Percentiles rank a stretch among this genome's conserved stretches.
Conservation (phyloP, 2,329 filamentous ascomycete species). For the Pyrenophora teres region DNA sequence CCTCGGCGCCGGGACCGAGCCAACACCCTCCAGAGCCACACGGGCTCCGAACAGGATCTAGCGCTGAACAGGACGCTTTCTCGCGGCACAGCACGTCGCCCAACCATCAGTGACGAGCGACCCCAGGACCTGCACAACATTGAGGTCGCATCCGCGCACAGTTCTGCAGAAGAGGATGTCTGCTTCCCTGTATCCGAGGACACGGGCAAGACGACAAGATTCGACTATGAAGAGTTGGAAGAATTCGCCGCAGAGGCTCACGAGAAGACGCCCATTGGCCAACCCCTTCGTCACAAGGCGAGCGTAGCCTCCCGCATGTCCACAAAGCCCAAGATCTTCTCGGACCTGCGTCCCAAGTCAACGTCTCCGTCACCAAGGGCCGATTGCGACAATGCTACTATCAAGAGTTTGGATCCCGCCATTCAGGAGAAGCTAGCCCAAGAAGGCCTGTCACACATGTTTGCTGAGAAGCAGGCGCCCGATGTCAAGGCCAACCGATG, state of each 20-base stretch:
- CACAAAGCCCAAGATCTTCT: conserved; percentile 62
- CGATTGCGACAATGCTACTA: conserved; percentile 36
- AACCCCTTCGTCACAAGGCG: conserved; percentile 47
- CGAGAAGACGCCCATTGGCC: conserved; percentile 53
- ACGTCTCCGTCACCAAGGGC: conserved; percentile 44
- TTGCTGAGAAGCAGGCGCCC: conserved; percentile 38
- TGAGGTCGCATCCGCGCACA: conserved; percentile 66
- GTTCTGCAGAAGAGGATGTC: conserved; percentile 82
- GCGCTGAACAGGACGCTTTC: conserved; percentile 74
- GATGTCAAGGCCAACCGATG: conserved; percentile 73
- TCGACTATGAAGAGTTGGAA: conserved; percentile 91
- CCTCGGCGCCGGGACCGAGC: conserved; percentile 81
- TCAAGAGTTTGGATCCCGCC: conserved; percentile 37
- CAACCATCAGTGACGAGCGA: conserved; percentile 64
- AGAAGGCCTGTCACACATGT: conserved; percentile 43
- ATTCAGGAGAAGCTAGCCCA: conserved; percentile 53
- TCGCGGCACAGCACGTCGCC: conserved; percentile 65
- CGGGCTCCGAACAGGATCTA: conserved; percentile 58
- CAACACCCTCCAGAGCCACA: conserved; percentile 65
- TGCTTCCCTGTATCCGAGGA: conserved; percentile 79
- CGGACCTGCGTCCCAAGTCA: conserved; percentile 61
- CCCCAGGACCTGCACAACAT: conserved; percentile 63
- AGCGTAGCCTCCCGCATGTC: conserved; percentile 48
- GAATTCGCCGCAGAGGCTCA: conserved; percentile 75
- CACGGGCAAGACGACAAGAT: conserved; percentile 78